A percentile compares a stretch with the other conserved stretches of the same genome.
Evolutionary conservation across 2,329 filamentous ascomycete species (phyloP).

Genomic region (Madurella mycetomatis): DNA sequence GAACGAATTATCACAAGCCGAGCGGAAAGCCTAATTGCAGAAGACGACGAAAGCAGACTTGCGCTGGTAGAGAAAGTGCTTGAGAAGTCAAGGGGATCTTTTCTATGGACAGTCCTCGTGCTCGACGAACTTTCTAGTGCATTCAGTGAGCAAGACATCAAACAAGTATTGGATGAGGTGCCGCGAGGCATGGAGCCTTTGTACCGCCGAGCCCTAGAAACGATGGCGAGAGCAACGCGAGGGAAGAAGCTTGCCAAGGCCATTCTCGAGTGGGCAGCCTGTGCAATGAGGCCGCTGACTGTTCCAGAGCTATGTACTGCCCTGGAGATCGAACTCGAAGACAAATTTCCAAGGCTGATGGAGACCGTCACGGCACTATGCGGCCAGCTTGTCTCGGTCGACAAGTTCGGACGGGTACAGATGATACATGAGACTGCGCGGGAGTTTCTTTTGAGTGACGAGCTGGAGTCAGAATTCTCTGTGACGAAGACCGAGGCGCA

Average conservation of each 20-base stretch:
- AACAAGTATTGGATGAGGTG: neutral
- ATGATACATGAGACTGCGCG: neutral
- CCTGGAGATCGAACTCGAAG: neutral
- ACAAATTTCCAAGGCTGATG: neutral
- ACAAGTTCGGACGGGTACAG: neutral
- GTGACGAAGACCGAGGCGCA: conserved; percentile 30
- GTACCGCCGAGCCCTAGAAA: neutral
- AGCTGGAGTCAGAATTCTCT: conserved; percentile 10
- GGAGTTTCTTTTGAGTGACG: neutral
- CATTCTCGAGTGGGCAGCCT: neutral
- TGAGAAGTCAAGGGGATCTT: neutral
- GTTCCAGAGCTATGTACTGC: neutral
- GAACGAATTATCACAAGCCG: too few species aligned
- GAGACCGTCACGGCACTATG: neutral
- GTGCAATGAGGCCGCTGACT: neutral
- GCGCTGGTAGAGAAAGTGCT: neutral
- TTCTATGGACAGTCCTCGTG: neutral
- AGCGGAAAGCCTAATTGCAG: too few species aligned
- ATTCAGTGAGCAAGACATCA: neutral
- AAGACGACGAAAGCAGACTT: neutral
- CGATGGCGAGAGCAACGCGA: neutral
- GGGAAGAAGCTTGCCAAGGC: neutral
- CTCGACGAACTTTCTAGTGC: neutral
- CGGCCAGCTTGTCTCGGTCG: neutral
- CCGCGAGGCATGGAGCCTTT: neutral